Percentiles rank a stretch among this genome's conserved stretches.
Evolutionary conservation across 306 rosid species (phyloP).

Genomic region (Quercus mongolica): DNA sequence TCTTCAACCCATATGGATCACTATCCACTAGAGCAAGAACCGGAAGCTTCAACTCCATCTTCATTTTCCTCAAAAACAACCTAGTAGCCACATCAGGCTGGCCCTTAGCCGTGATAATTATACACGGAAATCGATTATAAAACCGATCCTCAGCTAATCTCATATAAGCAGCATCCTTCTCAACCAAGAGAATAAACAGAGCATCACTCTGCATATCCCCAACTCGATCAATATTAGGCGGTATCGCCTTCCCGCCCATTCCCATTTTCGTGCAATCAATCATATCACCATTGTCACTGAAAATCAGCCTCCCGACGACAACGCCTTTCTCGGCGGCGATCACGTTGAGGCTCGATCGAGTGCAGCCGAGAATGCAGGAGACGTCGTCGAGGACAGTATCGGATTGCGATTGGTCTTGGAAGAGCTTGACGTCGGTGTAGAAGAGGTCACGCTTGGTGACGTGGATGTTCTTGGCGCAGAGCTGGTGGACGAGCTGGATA

Average conservation of each 20-base stretch:
- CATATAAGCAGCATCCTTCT: slow-evolving; percentile 92
- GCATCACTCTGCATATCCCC: slow-evolving; percentile 97
- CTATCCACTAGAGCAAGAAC: slow-evolving; percentile 92
- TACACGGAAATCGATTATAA: slow-evolving; percentile 81
- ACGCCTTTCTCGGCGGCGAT: slow-evolving; percentile 91
- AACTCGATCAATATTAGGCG: slow-evolving; percentile 83
- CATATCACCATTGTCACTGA: slow-evolving; percentile 92
- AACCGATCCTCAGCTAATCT: slow-evolving; percentile 89
- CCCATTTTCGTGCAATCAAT: slow-evolving; percentile 98
- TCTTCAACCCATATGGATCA: slow-evolving; percentile 88
- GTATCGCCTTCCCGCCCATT: slow-evolving; percentile 91
- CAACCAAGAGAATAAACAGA: slow-evolving; percentile 74
- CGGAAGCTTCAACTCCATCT: slow-evolving; percentile 76
- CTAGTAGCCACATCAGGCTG: slow-evolving; percentile 91
- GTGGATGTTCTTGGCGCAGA: slow-evolving; percentile 70
- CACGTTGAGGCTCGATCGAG: slow-evolving; percentile 81
- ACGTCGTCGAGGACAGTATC: slow-evolving; percentile 87
- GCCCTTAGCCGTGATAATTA: slow-evolving; percentile 78
- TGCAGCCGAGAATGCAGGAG: slow-evolving; percentile 82
- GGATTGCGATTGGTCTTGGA: slow-evolving; percentile 84
- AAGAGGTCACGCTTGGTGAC: slow-evolving; percentile 95
- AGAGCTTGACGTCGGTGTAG: slow-evolving; percentile 90
- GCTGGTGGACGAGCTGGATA: slow-evolving; percentile 81
- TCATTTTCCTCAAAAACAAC: slow-evolving; percentile 87
- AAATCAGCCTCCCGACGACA: slow-evolving; percentile 80